A percentile compares a stretch with the other conserved stretches of the same genome.
Evolutionary conservation across 495 filamentous ascomycete genomes (phyloP).

Genomic region (Penicillium malachiteum): DNA sequence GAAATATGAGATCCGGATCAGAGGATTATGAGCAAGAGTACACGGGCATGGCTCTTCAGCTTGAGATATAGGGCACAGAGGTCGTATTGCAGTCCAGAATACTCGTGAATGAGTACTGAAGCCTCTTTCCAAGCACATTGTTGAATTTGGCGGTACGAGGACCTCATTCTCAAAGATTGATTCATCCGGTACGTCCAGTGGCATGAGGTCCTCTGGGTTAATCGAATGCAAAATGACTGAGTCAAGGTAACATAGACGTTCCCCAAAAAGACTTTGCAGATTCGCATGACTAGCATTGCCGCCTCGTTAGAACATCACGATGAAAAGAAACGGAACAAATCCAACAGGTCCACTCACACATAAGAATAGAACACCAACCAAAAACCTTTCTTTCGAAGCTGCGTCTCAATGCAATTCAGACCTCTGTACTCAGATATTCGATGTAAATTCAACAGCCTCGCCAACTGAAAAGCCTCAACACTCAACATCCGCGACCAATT

Average conservation of each 20-base stretch:
- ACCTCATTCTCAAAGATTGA: constrained; percentile 24
- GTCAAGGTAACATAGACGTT: constrained; percentile 17
- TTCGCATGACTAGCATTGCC: neutral
- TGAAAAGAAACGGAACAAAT: neutral
- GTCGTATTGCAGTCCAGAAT: constrained; percentile 19
- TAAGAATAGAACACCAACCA: constrained; percentile 20
- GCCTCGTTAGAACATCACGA: neutral
- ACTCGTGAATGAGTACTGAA: constrained; percentile 20
- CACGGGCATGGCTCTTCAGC: constrained; percentile 17
- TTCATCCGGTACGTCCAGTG: constrained; percentile 24
- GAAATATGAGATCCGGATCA: constrained; percentile 11
- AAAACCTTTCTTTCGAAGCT: constrained; percentile 41
- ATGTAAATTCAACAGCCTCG: constrained; percentile 22
- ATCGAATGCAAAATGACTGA: constrained; percentile 14
- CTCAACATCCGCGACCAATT: constrained; percentile 25
- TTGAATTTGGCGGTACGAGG: neutral
- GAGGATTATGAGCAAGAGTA: constrained; percentile 9
- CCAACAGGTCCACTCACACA: constrained; percentile 17
- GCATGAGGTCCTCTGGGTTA: constrained; percentile 22
- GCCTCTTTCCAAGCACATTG: constrained; percentile 12
- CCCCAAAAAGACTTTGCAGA: neutral
- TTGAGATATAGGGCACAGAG: neutral
- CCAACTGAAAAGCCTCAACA: constrained; percentile 26
- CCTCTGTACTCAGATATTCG: constrained; percentile 16
- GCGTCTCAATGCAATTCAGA: constrained; percentile 34